Percentiles rank a stretch among this genome's conserved stretches.
phyloP scores from a whole-genome alignment of 2,329 filamentous ascomycete species.

The Stachybotrys echinatus region DNA sequence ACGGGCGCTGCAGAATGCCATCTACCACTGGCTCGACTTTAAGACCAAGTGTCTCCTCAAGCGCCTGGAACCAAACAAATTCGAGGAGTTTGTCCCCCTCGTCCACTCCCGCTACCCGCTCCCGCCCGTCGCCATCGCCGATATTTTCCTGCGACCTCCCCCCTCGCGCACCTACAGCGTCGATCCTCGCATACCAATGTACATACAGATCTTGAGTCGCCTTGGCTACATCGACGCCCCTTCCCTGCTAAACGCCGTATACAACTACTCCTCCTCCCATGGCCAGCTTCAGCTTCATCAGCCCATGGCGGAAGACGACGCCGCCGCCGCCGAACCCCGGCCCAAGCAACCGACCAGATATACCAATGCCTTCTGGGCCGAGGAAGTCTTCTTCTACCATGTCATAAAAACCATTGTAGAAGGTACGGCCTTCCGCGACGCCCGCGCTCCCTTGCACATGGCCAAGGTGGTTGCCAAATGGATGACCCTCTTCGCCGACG shows the following conservation, averaged over 20 bases:
- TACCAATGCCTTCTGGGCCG: conserved; percentile 56
- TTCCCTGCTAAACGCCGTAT: conserved; percentile 49
- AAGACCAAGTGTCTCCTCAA: conserved; percentile 42
- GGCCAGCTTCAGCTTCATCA: conserved; percentile 7
- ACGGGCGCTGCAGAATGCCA: conserved; percentile 18
- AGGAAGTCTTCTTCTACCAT: conserved; percentile 90
- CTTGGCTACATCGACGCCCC: conserved; percentile 47
- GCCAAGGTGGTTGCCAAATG: conserved; percentile 48
- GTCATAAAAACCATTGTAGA: conserved; percentile 80
- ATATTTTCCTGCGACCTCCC: conserved; percentile 53
- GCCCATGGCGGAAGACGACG: background rate
- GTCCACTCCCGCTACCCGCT: conserved; percentile 48
- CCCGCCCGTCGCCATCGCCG: conserved; percentile 44
- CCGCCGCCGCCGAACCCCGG: conserved; percentile 7
- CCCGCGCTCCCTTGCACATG: conserved; percentile 44
- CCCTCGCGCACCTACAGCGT: conserved; percentile 41
- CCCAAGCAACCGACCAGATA: conserved; percentile 31
- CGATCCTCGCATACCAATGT: conserved; percentile 55
- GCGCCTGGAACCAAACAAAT: conserved; percentile 48
- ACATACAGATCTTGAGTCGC: conserved; percentile 50
- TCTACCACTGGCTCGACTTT: conserved; percentile 45
- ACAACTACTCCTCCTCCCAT: conserved; percentile 52
- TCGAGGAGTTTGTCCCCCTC: conserved; percentile 44
- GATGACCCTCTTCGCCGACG: conserved; percentile 52
- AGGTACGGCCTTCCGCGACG: conserved; percentile 40